Evolutionary conservation across 106 monocot species (phyloP).

Genomic region (Platanthera guangdongensis): DNA sequence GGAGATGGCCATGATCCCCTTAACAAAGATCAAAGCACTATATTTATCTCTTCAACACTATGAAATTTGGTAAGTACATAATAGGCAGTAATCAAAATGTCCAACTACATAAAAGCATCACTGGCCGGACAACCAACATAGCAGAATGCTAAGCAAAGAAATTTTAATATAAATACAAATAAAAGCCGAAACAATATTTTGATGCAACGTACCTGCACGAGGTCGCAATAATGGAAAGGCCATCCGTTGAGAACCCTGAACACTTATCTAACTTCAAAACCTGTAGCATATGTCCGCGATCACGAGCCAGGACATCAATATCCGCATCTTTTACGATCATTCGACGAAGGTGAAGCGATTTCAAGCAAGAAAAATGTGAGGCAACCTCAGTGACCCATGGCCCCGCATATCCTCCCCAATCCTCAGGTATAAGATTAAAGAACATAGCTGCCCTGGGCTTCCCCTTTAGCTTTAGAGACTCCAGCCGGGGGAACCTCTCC

Average conservation of each 20-base stretch:
- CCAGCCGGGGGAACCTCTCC: conserved; percentile 64
- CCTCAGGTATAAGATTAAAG: conserved; percentile 83
- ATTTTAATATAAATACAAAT: too few relatives aligned
- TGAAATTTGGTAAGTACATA: too few relatives aligned
- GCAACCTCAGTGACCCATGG: conserved; percentile 73
- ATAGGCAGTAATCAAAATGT: neutral
- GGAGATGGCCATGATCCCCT: too few relatives aligned
- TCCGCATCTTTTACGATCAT: conserved; percentile 76
- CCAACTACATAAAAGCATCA: neutral
- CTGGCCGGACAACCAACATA: neutral
- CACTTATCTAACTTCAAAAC: conserved; percentile 85
- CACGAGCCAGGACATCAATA: conserved; percentile 37
- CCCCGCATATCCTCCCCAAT: conserved; percentile 83
- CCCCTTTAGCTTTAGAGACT: conserved; percentile 84
- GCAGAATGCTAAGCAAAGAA: neutral
- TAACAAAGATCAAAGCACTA: too few relatives aligned
- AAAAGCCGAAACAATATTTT: neutral
- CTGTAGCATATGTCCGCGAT: conserved; percentile 43
- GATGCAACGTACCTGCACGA: conserved; percentile 57
- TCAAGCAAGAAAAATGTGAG: conserved; percentile 43
- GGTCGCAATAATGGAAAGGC: conserved; percentile 45
- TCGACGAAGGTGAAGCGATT: conserved; percentile 62
- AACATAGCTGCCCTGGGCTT: conserved; percentile 96
- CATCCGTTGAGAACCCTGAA: conserved; percentile 79
- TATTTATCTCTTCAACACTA: too few relatives aligned